phyloP scores from a whole-genome alignment of 257 asterid genomes.

The Cynanchum wilfordii region DNA sequence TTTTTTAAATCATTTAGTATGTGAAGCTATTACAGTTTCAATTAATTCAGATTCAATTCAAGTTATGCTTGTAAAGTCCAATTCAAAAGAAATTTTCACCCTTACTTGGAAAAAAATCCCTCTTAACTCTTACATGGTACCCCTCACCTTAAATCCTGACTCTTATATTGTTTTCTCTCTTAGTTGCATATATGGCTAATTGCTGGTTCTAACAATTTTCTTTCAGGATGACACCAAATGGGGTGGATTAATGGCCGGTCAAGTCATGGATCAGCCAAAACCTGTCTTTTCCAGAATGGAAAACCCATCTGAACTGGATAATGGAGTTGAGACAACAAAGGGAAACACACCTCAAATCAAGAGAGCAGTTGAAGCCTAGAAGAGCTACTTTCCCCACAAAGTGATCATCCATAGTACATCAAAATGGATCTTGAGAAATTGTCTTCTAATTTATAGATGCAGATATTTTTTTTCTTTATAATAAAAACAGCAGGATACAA shows the following conservation, averaged over 20 bases:
- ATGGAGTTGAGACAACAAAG: slow-evolving; percentile 39
- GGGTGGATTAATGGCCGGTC: slow-evolving; percentile 88
- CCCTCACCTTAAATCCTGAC: too few relatives aligned
- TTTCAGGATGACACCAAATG: slow-evolving; percentile 75
- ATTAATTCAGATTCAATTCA: too few relatives aligned
- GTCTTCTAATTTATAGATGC: too few relatives aligned
- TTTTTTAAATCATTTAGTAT: too few relatives aligned
- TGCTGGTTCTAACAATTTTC: slow-evolving; percentile 12
- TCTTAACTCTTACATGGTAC: too few relatives aligned
- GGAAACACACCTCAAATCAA: slow-evolving; percentile 34
- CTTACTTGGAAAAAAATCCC: too few relatives aligned
- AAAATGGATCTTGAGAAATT: too few relatives aligned
- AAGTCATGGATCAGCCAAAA: slow-evolving; percentile 55
- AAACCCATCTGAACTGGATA: slow-evolving; percentile 33
- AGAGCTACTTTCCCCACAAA: not conserved
- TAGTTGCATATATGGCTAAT: not conserved
- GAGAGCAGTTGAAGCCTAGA: slow-evolving; percentile 55
- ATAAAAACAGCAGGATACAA: not conserved
- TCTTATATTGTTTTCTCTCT: not conserved
- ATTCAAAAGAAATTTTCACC: too few relatives aligned
- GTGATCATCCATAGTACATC: not conserved
- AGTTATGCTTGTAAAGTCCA: too few relatives aligned
- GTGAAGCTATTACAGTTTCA: too few relatives aligned
- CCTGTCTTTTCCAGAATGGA: slow-evolving; percentile 87
- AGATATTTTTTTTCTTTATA: too few relatives aligned